Evolutionary conservation across 2,329 filamentous ascomycete genomes (phyloP).

Genomic region (Phialophora verrucosa): DNA sequence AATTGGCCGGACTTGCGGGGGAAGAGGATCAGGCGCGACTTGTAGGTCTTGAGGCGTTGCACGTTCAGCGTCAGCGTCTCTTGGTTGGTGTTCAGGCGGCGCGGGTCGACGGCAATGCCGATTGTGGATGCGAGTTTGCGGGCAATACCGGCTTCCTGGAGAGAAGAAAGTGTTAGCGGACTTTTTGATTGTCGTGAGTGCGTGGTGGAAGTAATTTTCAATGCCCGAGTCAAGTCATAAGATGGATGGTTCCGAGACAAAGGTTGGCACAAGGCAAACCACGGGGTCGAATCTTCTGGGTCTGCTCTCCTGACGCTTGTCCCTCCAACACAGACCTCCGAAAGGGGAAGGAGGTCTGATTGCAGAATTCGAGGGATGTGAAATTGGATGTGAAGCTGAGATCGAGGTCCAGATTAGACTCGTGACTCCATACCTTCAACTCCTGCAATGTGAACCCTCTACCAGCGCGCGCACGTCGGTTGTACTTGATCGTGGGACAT

Average conservation of each 20-base stretch:
- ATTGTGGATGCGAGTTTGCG: conserved; percentile 93
- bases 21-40: conserved; percentile 94
- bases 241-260: neutral
- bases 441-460: conserved; percentile 97
- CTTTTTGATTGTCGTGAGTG: neutral
- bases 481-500: conserved; percentile 99
- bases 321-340: neutral
- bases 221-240: neutral
- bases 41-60: conserved; percentile 97
- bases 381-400: neutral
- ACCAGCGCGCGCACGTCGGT: conserved; percentile 94
- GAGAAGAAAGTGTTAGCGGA: neutral
- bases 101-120: conserved; percentile 94
- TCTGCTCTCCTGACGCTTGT: neutral
- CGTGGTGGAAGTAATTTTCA: neutral
- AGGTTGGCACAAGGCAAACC: neutral
- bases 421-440: conserved; percentile 77
- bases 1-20: conserved; percentile 91
- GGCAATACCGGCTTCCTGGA: conserved; percentile 89
- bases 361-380: neutral
- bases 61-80: conserved; percentile 95
- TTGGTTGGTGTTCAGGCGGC: conserved; percentile 96
- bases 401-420: neutral
- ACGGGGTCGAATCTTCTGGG: no score
- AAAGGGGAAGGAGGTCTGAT: neutral